Percentiles rank a stretch among this genome's conserved stretches.
These are phyloP conservation scores for Pluteus cervinus DNA, from an alignment of 768 basidiomycete species.

Conservation along the genomic window DNA sequence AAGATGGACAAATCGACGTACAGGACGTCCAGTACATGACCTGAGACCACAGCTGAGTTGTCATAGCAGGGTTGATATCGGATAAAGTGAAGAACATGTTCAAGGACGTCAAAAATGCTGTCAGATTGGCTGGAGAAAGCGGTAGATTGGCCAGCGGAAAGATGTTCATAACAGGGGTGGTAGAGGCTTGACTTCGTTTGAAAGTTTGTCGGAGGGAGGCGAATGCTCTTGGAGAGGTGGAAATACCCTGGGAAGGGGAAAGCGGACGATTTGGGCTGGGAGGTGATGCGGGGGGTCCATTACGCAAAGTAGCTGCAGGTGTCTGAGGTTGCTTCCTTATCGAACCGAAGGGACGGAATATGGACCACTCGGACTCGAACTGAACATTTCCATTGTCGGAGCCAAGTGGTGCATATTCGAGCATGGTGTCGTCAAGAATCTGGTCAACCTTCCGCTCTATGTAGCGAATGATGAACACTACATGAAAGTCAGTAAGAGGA, in stretches of 20 bases:
- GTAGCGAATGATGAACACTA: constrained; percentile 93
- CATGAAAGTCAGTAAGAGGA: constrained; percentile 8
- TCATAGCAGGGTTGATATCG: constrained; percentile 84
- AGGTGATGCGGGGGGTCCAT: constrained; percentile 37
- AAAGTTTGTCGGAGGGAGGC: constrained; percentile 67
- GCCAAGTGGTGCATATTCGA: constrained; percentile 78
- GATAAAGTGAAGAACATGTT: constrained; percentile 80
- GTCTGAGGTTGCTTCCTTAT: constrained; percentile 49
- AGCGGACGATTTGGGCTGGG: constrained; percentile 45
- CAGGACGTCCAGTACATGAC: constrained; percentile 98
- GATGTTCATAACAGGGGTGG: constrained; percentile 44
- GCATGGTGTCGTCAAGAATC: constrained; percentile 72
- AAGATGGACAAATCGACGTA: constrained; percentile 31
- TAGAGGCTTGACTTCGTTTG: constrained; percentile 40
- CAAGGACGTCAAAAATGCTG: constrained; percentile 77
- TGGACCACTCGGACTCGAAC: constrained; percentile 97
- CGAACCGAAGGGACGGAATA: constrained; percentile 64
- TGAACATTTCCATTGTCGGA: constrained; percentile 76
- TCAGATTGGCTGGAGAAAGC: constrained; percentile 51
- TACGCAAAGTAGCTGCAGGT: constrained; percentile 25
- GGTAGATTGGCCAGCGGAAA: constrained; percentile 40
- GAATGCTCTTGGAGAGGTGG: constrained; percentile 48
- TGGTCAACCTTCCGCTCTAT: constrained; percentile 86
- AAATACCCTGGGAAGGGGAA: constrained; percentile 45
- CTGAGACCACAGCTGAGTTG: constrained; percentile 92